Evolutionary conservation across 306 rosid genomes (phyloP).

Genomic region (Nissolia schottii): DNA sequence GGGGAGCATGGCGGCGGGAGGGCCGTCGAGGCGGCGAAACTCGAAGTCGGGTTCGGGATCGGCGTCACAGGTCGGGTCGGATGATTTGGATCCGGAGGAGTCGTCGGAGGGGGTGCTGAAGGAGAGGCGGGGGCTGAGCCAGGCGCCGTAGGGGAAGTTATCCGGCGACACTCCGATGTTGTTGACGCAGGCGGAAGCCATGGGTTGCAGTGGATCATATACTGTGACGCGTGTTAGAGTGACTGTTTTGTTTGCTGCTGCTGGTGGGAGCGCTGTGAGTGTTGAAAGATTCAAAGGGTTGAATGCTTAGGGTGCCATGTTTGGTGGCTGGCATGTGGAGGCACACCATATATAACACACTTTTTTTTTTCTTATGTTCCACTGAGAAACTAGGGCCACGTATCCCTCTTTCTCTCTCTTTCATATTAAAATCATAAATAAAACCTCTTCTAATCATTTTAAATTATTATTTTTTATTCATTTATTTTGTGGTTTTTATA

Average conservation of each 20-base stretch:
- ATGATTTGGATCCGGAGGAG: conserved; percentile 10
- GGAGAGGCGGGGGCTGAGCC: conserved; percentile 61
- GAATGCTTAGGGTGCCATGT: neutral
- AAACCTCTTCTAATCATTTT: too few species aligned
- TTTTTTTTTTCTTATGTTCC: conserved; percentile 19
- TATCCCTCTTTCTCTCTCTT: neutral
- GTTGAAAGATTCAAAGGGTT: too few species aligned
- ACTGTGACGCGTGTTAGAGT: neutral
- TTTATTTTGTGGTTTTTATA: too few species aligned
- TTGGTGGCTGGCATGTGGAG: neutral
- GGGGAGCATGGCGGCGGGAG: conserved; percentile 82
- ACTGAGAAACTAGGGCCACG: conserved; percentile 27
- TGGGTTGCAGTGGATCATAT: conserved; percentile 32
- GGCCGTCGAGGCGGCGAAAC: conserved; percentile 80
- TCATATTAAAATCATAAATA: too few species aligned
- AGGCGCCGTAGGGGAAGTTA: conserved; percentile 58
- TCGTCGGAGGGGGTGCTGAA: conserved; percentile 54
- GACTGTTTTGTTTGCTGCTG: too few species aligned
- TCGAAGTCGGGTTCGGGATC: conserved; percentile 57
- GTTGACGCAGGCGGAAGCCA: conserved; percentile 97
- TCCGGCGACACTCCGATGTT: conserved; percentile 70
- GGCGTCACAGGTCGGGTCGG: neutral
- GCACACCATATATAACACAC: conserved; percentile 38
- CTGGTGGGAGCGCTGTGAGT: neutral
- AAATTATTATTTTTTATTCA: too few species aligned